A percentile compares a stretch with the other conserved stretches of the same genome.
Conservation (phyloP, 1,139 yeast species). For the Candida sojae region DNA sequence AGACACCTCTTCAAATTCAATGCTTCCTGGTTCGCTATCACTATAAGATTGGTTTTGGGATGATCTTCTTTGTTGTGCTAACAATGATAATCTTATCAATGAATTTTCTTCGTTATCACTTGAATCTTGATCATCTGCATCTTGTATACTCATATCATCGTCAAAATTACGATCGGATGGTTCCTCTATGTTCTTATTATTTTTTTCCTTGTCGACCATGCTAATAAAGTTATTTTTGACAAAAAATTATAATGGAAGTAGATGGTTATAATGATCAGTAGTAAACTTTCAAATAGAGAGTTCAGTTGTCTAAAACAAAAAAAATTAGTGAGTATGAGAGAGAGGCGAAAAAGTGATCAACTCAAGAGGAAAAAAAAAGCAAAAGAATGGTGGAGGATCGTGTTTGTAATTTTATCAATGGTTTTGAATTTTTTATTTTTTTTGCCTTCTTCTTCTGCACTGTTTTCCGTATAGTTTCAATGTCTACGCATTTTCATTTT, state of each 20-base stretch:
- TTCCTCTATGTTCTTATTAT: neutral
- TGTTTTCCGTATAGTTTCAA: neutral
- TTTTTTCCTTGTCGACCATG: constrained; percentile 3
- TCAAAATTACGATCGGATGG: neutral
- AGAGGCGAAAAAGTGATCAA: constrained; percentile 1
- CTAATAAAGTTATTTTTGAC: neutral
- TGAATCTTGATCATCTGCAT: constrained; percentile 5
- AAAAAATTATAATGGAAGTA: neutral
- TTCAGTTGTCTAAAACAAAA: neutral
- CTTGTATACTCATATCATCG: constrained; percentile 7
- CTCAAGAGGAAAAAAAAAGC: neutral
- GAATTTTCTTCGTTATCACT: constrained; percentile 19
- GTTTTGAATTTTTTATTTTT: neutral
- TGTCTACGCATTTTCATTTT: no score
- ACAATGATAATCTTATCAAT: constrained; percentile 23
- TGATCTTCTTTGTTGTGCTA: constrained; percentile 18
- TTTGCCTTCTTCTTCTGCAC: neutral
- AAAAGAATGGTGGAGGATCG: neutral
- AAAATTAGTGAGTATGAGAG: no score
- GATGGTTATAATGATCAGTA: neutral
- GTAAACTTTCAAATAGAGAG: neutral
- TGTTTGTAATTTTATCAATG: neutral
- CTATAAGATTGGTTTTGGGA: constrained; percentile 5
- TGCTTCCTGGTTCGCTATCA: constrained; percentile 3
- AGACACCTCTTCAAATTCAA: constrained; percentile 6